Evolutionary conservation across 75 land plant species (phyloP).

Genomic region (Sequoia sempervirens): DNA sequence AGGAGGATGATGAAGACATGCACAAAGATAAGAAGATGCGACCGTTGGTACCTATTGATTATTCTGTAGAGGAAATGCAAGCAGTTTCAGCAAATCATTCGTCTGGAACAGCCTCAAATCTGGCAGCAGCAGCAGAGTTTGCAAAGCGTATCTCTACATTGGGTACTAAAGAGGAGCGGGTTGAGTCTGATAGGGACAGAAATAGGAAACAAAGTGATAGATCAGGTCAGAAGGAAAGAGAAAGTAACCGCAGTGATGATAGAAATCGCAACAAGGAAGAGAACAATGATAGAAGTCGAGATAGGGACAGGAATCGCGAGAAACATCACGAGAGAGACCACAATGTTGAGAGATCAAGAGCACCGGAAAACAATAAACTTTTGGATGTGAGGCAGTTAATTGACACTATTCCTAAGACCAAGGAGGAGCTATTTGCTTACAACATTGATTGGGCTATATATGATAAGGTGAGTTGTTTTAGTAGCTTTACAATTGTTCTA

Average conservation of each 20-base stretch:
- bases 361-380: conserved; percentile 68
- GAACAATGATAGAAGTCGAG: conserved; percentile 33
- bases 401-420: conserved; percentile 96
- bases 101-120: conserved; percentile 42
- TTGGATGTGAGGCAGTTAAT: conserved; percentile 96
- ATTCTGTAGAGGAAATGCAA: conserved; percentile 92
- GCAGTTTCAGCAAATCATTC: conserved; percentile 46
- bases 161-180: conserved; percentile 53
- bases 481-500: neutral
- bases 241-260: conserved; percentile 36
- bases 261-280: conserved; percentile 44
- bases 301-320: conserved; percentile 46
- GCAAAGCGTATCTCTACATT: conserved; percentile 63
- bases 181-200: conserved; percentile 31
- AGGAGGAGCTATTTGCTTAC: conserved; percentile 87
- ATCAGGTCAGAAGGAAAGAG: conserved; percentile 32
- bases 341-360: conserved; percentile 38
- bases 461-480: conserved; percentile 63
- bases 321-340: conserved; percentile 22
- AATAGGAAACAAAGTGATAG: conserved; percentile 32
- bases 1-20: conserved; percentile 92
- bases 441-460: conserved; percentile 87
- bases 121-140: conserved; percentile 84
- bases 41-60: conserved; percentile 93
- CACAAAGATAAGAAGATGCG: conserved; percentile 82